Conservation (phyloP, 2,329 filamentous ascomycete genomes). For the Whalleya microplaca region DNA sequence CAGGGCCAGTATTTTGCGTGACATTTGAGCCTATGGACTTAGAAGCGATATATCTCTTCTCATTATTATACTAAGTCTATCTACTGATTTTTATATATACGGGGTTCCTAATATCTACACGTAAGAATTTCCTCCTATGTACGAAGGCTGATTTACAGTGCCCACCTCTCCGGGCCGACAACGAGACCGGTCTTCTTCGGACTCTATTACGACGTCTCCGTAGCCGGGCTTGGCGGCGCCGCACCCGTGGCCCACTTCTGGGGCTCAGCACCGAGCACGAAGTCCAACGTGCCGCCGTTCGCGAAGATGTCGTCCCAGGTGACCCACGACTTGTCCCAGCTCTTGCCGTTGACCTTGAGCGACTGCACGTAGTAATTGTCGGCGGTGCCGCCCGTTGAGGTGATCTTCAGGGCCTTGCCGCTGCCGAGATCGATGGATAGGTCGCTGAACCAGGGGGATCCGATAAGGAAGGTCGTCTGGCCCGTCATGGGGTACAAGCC, state of each 20-base stretch:
- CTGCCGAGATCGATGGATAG: constrained; percentile 62
- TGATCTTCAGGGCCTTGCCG: constrained; percentile 58
- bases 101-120: not conserved
- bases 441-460: constrained; percentile 64
- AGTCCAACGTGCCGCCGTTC: constrained; percentile 64
- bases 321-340: constrained; percentile 68
- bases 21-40: not conserved
- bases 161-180: too few species aligned
- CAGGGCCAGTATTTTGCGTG: too few species aligned
- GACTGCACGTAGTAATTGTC: constrained; percentile 66
- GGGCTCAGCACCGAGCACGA: constrained; percentile 60
- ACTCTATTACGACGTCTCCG: constrained; percentile 15
- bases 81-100: not conserved
- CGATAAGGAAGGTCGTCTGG: constrained; percentile 69
- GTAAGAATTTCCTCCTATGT: not conserved
- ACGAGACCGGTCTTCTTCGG: not conserved
- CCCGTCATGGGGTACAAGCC: constrained; percentile 70
- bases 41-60: not conserved
- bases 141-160: not conserved
- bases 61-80: not conserved
- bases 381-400: constrained; percentile 52
- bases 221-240: constrained; percentile 64
- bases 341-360: constrained; percentile 65
- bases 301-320: constrained; percentile 69
- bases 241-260: constrained; percentile 61